Evolutionary conservation across 208 protist genomes (phyloP).

Genomic region (Trichomonas gallinae): DNA sequence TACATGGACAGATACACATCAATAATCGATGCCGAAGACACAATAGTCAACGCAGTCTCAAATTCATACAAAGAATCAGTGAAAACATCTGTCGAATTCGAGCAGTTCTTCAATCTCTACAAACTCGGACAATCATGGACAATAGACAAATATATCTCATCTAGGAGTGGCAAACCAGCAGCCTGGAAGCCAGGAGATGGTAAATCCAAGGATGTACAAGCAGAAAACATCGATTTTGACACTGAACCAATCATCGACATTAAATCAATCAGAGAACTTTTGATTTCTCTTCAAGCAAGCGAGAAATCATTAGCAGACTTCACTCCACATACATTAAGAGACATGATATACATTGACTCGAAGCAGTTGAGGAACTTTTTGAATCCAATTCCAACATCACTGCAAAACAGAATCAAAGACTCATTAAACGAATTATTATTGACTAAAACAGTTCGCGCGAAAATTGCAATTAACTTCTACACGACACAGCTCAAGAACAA

Average conservation of each 20-base stretch:
- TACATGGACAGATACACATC: neutral
- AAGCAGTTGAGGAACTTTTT: neutral
- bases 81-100: neutral
- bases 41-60: neutral
- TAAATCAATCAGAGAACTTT: neutral
- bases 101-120: neutral
- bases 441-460: neutral
- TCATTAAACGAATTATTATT: neutral
- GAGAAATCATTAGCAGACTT: neutral
- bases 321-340: neutral
- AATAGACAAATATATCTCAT: neutral
- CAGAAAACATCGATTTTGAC: neutral
- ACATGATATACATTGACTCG: neutral
- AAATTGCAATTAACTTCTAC: neutral
- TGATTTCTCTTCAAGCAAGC: neutral
- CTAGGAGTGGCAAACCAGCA: neutral
- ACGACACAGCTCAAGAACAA: neutral
- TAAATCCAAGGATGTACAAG: neutral
- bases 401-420: neutral
- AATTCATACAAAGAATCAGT: neutral
- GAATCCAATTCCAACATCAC: neutral
- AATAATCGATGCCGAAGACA: neutral
- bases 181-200: neutral
- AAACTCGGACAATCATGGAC: neutral
- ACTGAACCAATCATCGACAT: conserved; percentile 5